Conservation (phyloP, 139 green algal species). For the Tetradesmus lagerheimii region DNA sequence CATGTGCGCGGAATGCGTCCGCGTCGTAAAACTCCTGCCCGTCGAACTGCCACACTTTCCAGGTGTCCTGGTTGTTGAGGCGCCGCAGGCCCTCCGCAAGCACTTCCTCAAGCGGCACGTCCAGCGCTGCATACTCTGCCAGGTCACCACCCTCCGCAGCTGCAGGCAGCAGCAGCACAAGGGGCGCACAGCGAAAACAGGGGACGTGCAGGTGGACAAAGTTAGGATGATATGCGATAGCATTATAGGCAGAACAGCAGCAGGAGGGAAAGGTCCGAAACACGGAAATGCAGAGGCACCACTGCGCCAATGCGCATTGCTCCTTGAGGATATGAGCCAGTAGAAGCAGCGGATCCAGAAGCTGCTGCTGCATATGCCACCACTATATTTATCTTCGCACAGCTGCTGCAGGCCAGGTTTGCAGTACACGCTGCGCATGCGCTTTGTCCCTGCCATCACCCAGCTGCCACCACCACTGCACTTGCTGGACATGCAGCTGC, state of each 20-base stretch:
- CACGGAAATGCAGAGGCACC: background rate
- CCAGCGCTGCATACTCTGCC: conserved; percentile 49
- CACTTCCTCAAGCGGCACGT: conserved; percentile 73
- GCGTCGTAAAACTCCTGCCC: conserved; percentile 68
- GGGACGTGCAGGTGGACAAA: background rate
- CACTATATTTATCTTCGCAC: background rate
- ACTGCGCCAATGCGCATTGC: too few species aligned
- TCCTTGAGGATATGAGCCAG: too few species aligned
- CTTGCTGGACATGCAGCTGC: background rate
- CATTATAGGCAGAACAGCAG: background rate
- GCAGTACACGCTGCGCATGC: background rate
- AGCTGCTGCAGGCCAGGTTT: background rate
- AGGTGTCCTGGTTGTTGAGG: conserved; percentile 63
- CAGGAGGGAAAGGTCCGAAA: too few species aligned
- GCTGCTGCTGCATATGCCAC: background rate
- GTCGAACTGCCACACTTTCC: conserved; percentile 71
- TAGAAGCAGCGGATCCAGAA: too few species aligned
- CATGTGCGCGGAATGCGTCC: conserved; percentile 69
- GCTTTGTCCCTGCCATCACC: background rate
- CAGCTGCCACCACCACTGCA: background rate
- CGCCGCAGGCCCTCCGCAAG: conserved; percentile 76
- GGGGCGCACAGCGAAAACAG: background rate
- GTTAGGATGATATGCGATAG: background rate
- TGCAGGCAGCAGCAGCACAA: conserved; percentile 34
- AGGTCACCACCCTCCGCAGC: conserved; percentile 46